Conservation (phyloP, 257 asterid genomes). For the Petunia secreta region DNA sequence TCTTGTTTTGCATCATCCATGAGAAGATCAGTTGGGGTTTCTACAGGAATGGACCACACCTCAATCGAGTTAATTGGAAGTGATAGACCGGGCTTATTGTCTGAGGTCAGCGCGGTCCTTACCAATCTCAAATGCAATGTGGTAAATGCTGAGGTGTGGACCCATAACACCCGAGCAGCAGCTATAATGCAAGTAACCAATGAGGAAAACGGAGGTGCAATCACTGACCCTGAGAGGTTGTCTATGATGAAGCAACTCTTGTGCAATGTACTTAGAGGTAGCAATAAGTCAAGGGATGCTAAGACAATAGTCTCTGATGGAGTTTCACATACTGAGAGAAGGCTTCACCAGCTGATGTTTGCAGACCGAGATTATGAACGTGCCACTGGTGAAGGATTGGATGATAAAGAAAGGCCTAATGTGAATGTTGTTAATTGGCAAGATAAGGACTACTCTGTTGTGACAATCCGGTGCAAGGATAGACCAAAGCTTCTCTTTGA, state of each 20-base stretch:
- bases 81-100: conserved; percentile 84
- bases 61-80: conserved; percentile 73
- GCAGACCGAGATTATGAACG: conserved; percentile 70
- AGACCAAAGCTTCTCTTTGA: conserved; percentile 73
- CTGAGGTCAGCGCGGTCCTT: conserved; percentile 83
- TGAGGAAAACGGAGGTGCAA: conserved; percentile 53
- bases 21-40: conserved; percentile 77
- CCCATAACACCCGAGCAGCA: conserved; percentile 84
- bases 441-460: conserved; percentile 56
- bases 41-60: conserved; percentile 56
- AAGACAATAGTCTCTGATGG: conserved; percentile 66
- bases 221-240: conserved; percentile 55
- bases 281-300: conserved; percentile 64
- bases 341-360: conserved; percentile 85
- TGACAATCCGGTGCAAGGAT: conserved; percentile 55
- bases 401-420: conserved; percentile 38
- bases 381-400: background rate
- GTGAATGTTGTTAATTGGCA: conserved; percentile 54
- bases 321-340: conserved; percentile 64
- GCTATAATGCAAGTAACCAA: conserved; percentile 80
- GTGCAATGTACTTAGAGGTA: conserved; percentile 68
- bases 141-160: conserved; percentile 83
- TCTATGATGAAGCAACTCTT: conserved; percentile 59
- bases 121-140: conserved; percentile 76
- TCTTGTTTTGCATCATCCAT: conserved; percentile 35